These are phyloP conservation scores for Steccherinum ochraceum DNA, from an alignment of 768 basidiomycete genomes.

Conservation along the genomic window DNA sequence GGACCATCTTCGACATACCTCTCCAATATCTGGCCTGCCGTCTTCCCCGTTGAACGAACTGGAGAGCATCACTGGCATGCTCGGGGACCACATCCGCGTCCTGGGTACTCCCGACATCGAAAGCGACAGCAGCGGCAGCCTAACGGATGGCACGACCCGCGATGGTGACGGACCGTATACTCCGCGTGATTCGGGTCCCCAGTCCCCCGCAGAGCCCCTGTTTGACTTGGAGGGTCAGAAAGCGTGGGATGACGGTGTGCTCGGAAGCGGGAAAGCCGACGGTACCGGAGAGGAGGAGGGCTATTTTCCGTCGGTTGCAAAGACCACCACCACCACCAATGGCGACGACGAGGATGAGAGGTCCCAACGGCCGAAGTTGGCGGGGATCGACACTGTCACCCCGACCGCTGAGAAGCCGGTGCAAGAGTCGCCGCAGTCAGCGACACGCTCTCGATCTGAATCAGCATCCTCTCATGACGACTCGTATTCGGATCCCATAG, in stretches of 20 bases:
- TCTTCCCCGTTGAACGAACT: not conserved
- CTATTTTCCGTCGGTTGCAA: not conserved
- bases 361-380: constrained; percentile 1
- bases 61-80: not conserved
- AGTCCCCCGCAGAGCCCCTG: constrained; percentile 5
- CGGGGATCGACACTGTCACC: not conserved
- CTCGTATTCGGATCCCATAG: constrained; percentile 13
- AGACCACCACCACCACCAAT: not conserved
- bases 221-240: constrained; percentile 11
- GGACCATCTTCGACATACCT: not conserved
- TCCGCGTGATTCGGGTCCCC: constrained; percentile 4
- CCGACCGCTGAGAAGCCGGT: not conserved
- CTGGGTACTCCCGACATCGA: constrained; percentile 7
- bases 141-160: constrained; percentile 19
- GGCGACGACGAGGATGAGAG: not conserved
- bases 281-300: constrained; percentile 1
- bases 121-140: constrained; percentile 15
- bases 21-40: not conserved
- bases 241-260: constrained; percentile 2
- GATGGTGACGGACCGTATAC: constrained; percentile 17
- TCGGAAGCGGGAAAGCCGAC: not conserved
- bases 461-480: constrained; percentile 7
- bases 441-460: constrained; percentile 10
- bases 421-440: not conserved
- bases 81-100: too few relatives aligned